These are phyloP conservation scores for Protoeuglena noctilucae DNA, from an alignment of 139 green algal species.

Conservation along the genomic window DNA sequence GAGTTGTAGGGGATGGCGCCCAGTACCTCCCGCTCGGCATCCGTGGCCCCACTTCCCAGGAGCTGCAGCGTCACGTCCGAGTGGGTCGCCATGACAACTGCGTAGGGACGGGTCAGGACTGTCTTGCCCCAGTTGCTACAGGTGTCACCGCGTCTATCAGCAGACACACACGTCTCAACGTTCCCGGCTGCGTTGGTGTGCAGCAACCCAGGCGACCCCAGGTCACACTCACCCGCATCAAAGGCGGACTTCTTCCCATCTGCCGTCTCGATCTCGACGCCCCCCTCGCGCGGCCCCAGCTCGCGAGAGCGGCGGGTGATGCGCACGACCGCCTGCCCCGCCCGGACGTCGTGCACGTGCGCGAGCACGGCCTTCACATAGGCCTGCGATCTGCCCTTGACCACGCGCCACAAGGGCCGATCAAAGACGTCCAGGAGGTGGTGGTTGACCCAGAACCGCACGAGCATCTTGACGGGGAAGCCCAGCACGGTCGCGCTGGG, in stretches of 20 bases:
- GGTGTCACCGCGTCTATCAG: no score
- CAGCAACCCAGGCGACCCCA: no score
- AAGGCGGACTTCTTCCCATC: conserved; percentile 3
- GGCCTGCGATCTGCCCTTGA: conserved; percentile 47
- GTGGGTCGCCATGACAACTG: conserved; percentile 72
- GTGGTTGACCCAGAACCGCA: conserved; percentile 93
- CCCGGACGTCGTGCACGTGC: conserved; percentile 55
- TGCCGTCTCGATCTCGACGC: neutral
- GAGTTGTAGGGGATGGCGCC: conserved; percentile 53
- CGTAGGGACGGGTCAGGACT: no score
- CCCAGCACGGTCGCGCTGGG: conserved; percentile 50
- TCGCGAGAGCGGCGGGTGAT: neutral
- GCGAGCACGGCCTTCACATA: conserved; percentile 58
- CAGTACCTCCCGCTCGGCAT: conserved; percentile 47
- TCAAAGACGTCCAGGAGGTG: conserved; percentile 81
- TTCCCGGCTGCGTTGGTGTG: no score
- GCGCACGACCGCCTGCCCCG: neutral
- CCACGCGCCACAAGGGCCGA: conserved; percentile 73
- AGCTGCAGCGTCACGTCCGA: conserved; percentile 45
- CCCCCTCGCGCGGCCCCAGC: neutral
- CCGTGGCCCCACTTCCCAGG: neutral
- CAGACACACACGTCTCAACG: no score
- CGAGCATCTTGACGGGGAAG: conserved; percentile 69
- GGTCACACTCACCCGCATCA: no score
- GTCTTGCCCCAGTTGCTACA: no score